Conservation (phyloP, 257 asterid species). For the Orobanche coerulescens region DNA sequence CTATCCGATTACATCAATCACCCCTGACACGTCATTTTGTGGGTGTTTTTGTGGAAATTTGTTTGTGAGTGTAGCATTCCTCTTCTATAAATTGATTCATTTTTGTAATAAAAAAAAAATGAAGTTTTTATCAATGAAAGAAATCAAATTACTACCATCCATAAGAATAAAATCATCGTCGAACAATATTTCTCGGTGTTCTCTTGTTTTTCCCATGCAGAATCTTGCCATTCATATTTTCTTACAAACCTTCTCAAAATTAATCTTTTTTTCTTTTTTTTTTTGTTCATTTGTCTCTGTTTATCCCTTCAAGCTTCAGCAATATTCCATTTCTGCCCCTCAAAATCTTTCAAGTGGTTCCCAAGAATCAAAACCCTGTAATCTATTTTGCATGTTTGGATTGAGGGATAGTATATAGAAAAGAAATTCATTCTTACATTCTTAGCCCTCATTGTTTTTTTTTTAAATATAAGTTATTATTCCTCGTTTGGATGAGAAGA, state of each 20-base stretch:
- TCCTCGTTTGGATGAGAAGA: background rate
- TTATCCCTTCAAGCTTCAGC: background rate
- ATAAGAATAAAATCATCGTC: conserved; percentile 7
- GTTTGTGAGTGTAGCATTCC: no score
- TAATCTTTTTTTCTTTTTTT: background rate
- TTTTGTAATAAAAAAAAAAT: no score
- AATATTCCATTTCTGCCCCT: background rate
- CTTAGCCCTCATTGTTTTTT: background rate
- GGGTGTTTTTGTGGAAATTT: no score
- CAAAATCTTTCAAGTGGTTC: background rate
- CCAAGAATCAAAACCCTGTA: background rate
- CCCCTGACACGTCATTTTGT: no score
- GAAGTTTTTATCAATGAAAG: no score
- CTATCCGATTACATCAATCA: no score
- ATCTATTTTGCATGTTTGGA: background rate
- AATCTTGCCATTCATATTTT: background rate
- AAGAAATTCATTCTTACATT: background rate
- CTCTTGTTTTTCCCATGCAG: background rate
- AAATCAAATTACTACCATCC: no score
- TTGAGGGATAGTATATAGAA: background rate
- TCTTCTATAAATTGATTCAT: no score
- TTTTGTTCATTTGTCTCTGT: no score
- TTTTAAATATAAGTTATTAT: background rate
- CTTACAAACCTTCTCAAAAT: background rate
- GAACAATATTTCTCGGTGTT: conserved; percentile 20